Base-by-base conservation (phyloP, 2,329 filamentous ascomycete species). In the Talaromyces sp. region DNA sequence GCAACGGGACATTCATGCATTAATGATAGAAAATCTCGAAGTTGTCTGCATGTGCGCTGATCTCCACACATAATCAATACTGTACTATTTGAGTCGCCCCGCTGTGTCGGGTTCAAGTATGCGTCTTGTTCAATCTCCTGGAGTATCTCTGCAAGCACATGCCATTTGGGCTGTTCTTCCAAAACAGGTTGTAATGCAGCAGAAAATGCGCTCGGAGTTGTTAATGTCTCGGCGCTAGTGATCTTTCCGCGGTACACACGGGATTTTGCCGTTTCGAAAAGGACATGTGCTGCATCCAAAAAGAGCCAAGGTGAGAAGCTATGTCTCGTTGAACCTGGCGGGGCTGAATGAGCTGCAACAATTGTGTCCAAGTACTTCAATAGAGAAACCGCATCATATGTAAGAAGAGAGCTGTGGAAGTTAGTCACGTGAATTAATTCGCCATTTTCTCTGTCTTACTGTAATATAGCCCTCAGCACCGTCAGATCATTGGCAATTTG, bases 1-100 rank as follows among this genome's bases (percentile, higher is more conserved):
- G 31, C n/a, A 43, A 79, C 74, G 41, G 62, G 84, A 62, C 86
- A 87, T 33, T 93, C 85, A 73, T 96, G 87, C 92, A 97, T 97
- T 7, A 88, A 93, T 75, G 96, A 90, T 22, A 99, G 81, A 74
- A 94, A 98, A 74, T 98, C 94, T 68, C 92, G 88, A 49, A 99
- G 82, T 72, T 99, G 95, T 15, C 90, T 86, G 73, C 92, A 96
- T 9, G 92, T 96, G 64, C 89, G 87, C 64, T 91, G 88, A 72
- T 96, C 94, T 31, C 90, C 89, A 74, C 94, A 98, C 95, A 99
- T 98, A 75, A 99, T 92, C 39, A 99, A 81, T 59, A 97, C 92
- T 2, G 91, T 92, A n/a, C 91, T 91, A 73, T 93, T 96, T 0
- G 93, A 96, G 71, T 93, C 91, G 75, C 95, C 92, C 64, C 86